A percentile compares a stretch with the other conserved stretches of the same genome.
phyloP scores from a whole-genome alignment of 257 asterid genomes.

The Solanum paucissectum region DNA sequence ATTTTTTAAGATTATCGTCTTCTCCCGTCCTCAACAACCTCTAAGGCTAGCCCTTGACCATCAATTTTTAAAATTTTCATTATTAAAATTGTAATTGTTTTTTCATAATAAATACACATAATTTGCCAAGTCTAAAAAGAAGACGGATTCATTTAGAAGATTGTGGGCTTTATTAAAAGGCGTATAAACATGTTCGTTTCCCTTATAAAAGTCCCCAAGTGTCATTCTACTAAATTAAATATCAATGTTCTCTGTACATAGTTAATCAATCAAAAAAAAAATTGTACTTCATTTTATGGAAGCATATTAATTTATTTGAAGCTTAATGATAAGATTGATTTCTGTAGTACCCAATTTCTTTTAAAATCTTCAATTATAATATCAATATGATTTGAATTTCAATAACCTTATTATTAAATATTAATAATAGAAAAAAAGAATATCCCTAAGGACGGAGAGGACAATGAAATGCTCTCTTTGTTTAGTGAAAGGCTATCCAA shows the following conservation, averaged over 20 bases:
- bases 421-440: background rate
- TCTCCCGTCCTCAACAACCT: background rate
- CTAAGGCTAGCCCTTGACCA: no score
- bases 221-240: background rate
- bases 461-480: background rate
- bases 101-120: background rate
- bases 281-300: background rate
- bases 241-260: background rate
- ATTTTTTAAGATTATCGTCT: background rate
- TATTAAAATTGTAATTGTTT: background rate
- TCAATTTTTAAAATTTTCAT: background rate
- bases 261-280: background rate
- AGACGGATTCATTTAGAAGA: background rate
- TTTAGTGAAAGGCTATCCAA: background rate
- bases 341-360: background rate
- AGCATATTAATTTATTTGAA: background rate
- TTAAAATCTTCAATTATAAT: background rate
- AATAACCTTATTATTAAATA: background rate
- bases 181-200: background rate
- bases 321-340: background rate
- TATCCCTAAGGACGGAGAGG: background rate
- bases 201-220: background rate
- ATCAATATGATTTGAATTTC: background rate
- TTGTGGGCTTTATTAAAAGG: background rate
- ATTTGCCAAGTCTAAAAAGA: background rate